Evolutionary conservation across 805 yeast genomes (phyloP), one percentile per base, ranked within the genome.

Genomic region (Zygosaccharomyces lentus): DNA sequence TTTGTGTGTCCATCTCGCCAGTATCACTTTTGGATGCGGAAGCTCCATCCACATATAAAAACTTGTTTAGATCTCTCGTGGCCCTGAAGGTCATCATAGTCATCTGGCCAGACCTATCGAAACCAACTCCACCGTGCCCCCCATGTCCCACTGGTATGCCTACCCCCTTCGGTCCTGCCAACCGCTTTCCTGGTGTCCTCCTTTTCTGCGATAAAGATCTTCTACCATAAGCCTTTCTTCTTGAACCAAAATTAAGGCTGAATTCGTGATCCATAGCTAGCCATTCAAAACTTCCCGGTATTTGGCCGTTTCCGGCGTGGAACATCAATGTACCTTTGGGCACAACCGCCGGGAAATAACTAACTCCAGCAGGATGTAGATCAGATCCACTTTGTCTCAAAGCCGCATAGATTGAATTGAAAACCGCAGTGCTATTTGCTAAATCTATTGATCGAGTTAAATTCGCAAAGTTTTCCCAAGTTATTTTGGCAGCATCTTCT

Each of bases 1-100:
- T 61, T 53, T 78, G 82, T 1, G 78, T 71, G 56, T 81, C 87
- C 84, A 79, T 79, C 55, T 77, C 81, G 4, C 85, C 85, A 1
- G 78, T 70, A 1, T 45, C 32, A 0, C 73, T 64, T 57, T 80
- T 81, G 0, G 84, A 78, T n/a, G 84, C 87, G 24, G 84, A 78
- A 0, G 85, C 84, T 5, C 87, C 87, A 50, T 81, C 85, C n/a
- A 81, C 57, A 41, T 73, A 71, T 4, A 81, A 65, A 25, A 81
- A 56, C 51, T 69, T 74, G 50, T 69, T 70, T 42, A 81, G 58
- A 3, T 83, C 80, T 48, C 65, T 67, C 2, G 61, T 64, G 8
- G 73, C 75, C 48, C 68, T 63, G 51, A 78, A 78, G 0, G 84
- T 77, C 50, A 73, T 64, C 39, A 78, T 46, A 15, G 61, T 52